phyloP scores from a whole-genome alignment of 2,329 filamentous ascomycete species.

The Aspergillus pseudoglaucus region DNA sequence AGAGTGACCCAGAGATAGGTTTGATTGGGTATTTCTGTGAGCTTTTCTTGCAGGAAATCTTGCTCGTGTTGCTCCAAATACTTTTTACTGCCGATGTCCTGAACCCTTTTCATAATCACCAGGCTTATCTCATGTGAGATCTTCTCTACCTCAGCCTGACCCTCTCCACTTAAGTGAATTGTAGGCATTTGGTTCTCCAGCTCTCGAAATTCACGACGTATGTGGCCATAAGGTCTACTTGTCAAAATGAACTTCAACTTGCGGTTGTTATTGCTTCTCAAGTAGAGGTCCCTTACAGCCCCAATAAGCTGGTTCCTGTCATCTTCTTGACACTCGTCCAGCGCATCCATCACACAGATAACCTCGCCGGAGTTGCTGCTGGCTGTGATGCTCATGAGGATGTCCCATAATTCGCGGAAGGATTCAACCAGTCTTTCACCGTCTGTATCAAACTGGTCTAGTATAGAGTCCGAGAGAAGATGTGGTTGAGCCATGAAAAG shows the following conservation, averaged over 20 bases:
- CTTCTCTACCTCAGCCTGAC: constrained; percentile 10
- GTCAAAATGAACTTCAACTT: constrained; percentile 33
- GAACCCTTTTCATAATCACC: constrained; percentile 11
- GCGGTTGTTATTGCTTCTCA: not conserved
- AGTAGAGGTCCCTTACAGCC: constrained; percentile 21
- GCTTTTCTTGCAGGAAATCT: constrained; percentile 14
- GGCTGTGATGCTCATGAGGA: constrained; percentile 14
- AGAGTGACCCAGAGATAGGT: constrained; percentile 38
- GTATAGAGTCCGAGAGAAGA: constrained; percentile 8
- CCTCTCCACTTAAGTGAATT: constrained; percentile 15
- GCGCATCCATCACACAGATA: constrained; percentile 36
- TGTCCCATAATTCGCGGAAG: constrained; percentile 26
- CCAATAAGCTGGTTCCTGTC: constrained; percentile 15
- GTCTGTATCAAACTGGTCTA: constrained; percentile 11
- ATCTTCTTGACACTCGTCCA: constrained; percentile 34
- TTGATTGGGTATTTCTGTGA: constrained; percentile 25
- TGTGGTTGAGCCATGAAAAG: constrained; percentile 22
- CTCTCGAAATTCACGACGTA: constrained; percentile 9
- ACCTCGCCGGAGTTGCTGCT: constrained; percentile 15
- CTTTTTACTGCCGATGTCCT: constrained; percentile 5
- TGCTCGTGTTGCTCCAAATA: constrained; percentile 11
- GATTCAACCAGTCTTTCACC: constrained; percentile 11
- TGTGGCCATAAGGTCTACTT: constrained; percentile 17
- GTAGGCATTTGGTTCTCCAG: constrained; percentile 6
- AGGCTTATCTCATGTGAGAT: constrained; percentile 19